Percentiles rank a stretch among this genome's conserved stretches.
Conservation (phyloP, 208 protist genomes). For the Naegleria fowleri region DNA sequence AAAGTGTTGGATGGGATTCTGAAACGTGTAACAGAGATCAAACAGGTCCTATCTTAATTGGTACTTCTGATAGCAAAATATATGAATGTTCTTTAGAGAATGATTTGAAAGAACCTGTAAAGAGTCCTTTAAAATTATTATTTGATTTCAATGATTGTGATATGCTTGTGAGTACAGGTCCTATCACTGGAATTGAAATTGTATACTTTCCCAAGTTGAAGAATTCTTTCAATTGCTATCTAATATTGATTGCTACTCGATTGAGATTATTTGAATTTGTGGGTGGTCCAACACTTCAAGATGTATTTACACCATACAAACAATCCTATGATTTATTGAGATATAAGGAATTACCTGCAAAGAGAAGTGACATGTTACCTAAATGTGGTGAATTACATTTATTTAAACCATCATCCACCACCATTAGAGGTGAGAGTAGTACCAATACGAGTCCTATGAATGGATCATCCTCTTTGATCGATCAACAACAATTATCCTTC, state of each 20-base stretch:
- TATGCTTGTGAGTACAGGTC: slow-evolving; percentile 23
- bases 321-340: slow-evolving; percentile 11
- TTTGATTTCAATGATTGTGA: slow-evolving; percentile 35
- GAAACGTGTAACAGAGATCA: neutral
- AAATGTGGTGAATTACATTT: slow-evolving; percentile 43
- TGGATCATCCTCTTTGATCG: too few relatives aligned
- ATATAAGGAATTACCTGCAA: neutral
- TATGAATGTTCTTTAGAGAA: slow-evolving; percentile 51
- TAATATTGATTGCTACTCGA: slow-evolving; percentile 37
- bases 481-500: neutral
- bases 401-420: slow-evolving; percentile 33
- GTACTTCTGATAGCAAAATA: slow-evolving; percentile 50
- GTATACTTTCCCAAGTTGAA: slow-evolving; percentile 45
- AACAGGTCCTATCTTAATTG: slow-evolving; percentile 52
- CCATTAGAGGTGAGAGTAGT: too few relatives aligned
- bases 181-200: slow-evolving; percentile 52
- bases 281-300: slow-evolving; percentile 53
- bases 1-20: slow-evolving; percentile 57
- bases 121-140: slow-evolving; percentile 32
- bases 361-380: neutral
- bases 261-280: slow-evolving; percentile 63
- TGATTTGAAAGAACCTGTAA: slow-evolving; percentile 32
- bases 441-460: too few relatives aligned
- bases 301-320: slow-evolving; percentile 50
- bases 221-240: neutral